Conservation (phyloP, 2,329 filamentous ascomycete species). For the Aschersonia sp. region DNA sequence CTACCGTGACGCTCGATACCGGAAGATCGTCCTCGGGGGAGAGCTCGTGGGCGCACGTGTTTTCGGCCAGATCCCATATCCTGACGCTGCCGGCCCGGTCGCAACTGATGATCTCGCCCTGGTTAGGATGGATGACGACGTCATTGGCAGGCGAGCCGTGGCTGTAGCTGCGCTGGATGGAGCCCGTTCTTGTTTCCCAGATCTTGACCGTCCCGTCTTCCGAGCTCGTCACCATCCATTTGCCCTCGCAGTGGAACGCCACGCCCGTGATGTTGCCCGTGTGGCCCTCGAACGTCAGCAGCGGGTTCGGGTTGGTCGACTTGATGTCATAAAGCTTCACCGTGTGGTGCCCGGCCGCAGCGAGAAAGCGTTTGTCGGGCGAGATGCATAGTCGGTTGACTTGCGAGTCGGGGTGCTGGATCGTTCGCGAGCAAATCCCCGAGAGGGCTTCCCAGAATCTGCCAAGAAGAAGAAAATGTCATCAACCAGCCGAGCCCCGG, state of each 20-base stretch:
- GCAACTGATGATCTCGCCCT: conserved; percentile 94
- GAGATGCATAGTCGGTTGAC: conserved; percentile 98
- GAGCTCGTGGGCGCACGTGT: conserved; percentile 89
- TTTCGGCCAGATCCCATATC: conserved; percentile 94
- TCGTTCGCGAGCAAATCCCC: conserved; percentile 93
- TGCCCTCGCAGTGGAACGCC: conserved; percentile 95
- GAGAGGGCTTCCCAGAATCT: conserved; percentile 98
- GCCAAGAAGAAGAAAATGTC: conserved; percentile 6
- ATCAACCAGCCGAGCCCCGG: not conserved
- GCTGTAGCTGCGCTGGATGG: conserved; percentile 81
- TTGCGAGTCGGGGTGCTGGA: conserved; percentile 95
- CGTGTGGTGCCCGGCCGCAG: conserved; percentile 63
- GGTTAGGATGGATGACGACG: conserved; percentile 98
- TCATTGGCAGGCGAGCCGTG: conserved; percentile 87
- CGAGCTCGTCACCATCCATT: conserved; percentile 98
- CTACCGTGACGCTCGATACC: conserved; percentile 88
- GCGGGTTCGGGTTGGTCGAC: conserved; percentile 86
- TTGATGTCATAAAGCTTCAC: conserved; percentile 99
- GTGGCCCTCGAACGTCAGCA: conserved; percentile 91
- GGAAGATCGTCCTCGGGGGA: conserved; percentile 93
- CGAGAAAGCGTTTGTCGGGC: conserved; percentile 91
- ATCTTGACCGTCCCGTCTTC: conserved; percentile 61
- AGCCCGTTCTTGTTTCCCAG: conserved; percentile 52
- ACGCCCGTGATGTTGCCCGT: conserved; percentile 92
- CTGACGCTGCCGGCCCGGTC: conserved; percentile 84